Percentiles rank a stretch among this genome's conserved stretches.
phyloP scores from a whole-genome alignment of 2,329 filamentous ascomycete genomes.

The Exserohilum turcica region DNA sequence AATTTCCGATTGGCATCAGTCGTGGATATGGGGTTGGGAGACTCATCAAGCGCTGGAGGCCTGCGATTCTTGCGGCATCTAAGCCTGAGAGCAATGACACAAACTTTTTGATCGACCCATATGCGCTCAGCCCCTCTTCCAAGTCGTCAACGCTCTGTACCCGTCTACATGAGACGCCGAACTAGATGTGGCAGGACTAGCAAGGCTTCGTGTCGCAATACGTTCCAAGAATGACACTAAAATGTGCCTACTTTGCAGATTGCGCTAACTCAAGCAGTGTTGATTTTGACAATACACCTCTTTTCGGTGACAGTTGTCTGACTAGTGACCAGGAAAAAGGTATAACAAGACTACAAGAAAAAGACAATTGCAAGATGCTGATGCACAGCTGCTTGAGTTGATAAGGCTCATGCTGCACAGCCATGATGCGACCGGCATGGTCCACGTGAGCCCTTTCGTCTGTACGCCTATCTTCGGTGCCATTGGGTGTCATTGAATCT shows the following conservation, averaged over 20 bases:
- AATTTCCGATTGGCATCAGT: background rate
- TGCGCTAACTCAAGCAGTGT: background rate
- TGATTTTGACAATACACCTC: background rate
- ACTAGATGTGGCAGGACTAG: background rate
- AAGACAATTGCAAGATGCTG: background rate
- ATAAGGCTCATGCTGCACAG: conserved; percentile 12
- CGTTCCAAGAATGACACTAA: background rate
- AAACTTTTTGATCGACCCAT: background rate
- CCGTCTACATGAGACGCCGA: conserved; percentile 6
- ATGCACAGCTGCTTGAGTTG: conserved; percentile 2
- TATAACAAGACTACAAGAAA: conserved; percentile 6
- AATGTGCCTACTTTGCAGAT: background rate
- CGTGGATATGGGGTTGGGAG: background rate
- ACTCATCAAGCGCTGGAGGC: background rate
- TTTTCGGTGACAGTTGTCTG: background rate
- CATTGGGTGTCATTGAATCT: conserved; percentile 3
- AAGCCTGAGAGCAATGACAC: conserved; percentile 1
- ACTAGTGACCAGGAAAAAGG: background rate
- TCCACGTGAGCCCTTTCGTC: conserved; percentile 5
- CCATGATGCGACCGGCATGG: conserved; percentile 17
- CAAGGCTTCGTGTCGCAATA: background rate
- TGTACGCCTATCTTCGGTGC: background rate
- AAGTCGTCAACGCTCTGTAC: background rate
- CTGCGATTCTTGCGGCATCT: background rate
- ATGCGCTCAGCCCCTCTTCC: background rate